Evolutionary conservation across 192 early-diverging fungal species (phyloP), one percentile per base, ranked within the genome.

Genomic region (Linnemannia hyalina): DNA sequence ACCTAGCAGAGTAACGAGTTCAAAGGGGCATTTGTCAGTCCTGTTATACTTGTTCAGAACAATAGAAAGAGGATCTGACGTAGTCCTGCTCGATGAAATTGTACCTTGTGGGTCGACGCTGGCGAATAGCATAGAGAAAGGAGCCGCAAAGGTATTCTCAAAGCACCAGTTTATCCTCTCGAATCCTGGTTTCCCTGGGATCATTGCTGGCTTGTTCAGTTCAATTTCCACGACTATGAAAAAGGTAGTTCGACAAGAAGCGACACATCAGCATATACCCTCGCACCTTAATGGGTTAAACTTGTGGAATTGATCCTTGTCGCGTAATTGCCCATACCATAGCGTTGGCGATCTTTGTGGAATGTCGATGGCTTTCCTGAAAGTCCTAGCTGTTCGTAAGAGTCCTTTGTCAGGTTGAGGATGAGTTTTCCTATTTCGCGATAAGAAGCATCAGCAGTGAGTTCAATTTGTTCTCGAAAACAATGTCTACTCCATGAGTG

Each of bases 141-240:
- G 63, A 0, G 65, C 47, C 16, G 47, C 40, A 32, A 89, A 68
- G 6, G 88, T 89, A 70, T 90, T 83, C 38, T 90, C 82, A 85
- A 90, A 90, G 73, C 88, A 89, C 89, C 89, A 90, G 76, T 89
- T 89, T 49, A 90, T 85, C 55, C 89, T 60, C 32, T 90, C 89
- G 60, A 85, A 90, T 22, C 82, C 82, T 32, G 82, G 86, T 69
- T 90, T 90, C 2, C 89, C 88, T 5, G 89, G 89, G 16, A 80
- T 75, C 88, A 90, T 89, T 5, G 88, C 79, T 15, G 82, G 80
- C 9, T 68, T 70, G 9, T 22, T 40, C 55, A 90, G 26, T 73
- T 90, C 76, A 42, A 90, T 78, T 32, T 80, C 57, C 1, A 90
- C 82, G 41, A 89, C 89, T 90, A 73, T n/a, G n/a, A 42, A 35